Evolutionary conservation across 345 rosid species (phyloP), one percentile per base, ranked within the genome.

Genomic region (Populus davidiana): DNA sequence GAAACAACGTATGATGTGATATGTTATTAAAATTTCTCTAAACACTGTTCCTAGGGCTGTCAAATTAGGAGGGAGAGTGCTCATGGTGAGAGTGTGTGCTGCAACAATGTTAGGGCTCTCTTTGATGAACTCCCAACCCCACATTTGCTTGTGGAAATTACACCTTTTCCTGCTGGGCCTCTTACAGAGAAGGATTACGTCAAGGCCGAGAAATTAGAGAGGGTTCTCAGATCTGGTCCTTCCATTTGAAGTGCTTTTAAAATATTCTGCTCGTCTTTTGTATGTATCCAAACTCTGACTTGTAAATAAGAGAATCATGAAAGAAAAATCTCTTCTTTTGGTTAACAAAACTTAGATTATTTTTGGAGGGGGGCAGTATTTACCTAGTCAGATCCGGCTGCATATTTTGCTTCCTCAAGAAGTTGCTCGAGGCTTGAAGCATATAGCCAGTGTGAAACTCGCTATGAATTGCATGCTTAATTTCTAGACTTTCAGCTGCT

Each of bases 101-200:
- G 97, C 91, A 91, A 95, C 86, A 95, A 95, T 17, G 98, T 95
- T 52, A 90, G 99, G 82, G 98, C 99, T 81, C 67, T 95, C 54
- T 95, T 95, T 75, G 99, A 95, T 75, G 99, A 95, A 84, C 92
- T 95, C 67, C 99, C 98, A 0, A 91, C 99, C 5, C 99, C 98
- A 49, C 99, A 95, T 75, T 67, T 95, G 72, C 75, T 87, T 12
- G 88, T 95, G 67, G 98, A 95, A 83, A 91, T 93, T 82, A 93
- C 96, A 12, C 79, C 99, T 50, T 93, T 95, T 80, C 96, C 99
- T 11, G 91, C 92, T 0, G 98, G 99, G 1, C 91, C 97, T 44
- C 92, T 95, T 49, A 77, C 89, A 0, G 93, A 93, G 36, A 91
- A 75, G 64, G 99, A 95, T 83, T 95, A 91, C 74, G 54, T 81